Conservation (phyloP, 139 green algal species). For the Ostreobium quekettii region DNA sequence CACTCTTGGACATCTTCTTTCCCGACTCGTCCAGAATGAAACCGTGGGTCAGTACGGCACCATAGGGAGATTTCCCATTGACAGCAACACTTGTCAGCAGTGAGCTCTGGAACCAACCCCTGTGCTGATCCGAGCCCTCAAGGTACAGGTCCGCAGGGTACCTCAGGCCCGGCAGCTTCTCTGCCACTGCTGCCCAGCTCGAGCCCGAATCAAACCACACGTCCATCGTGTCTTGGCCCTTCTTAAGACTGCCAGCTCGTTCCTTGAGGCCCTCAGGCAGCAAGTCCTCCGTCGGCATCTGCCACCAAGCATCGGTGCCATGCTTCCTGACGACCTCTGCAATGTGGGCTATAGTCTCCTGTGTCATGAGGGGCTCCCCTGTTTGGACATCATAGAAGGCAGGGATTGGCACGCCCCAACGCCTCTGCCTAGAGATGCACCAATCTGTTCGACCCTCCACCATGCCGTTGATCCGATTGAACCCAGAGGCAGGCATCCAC, state of each 20-base stretch:
- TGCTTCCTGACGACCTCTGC: slow-evolving; percentile 60
- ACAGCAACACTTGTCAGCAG: slow-evolving; percentile 89
- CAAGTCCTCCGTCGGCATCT: slow-evolving; percentile 65
- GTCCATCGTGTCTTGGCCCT: slow-evolving; percentile 98
- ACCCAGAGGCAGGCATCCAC: slow-evolving; percentile 70
- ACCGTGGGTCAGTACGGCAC: slow-evolving; percentile 86
- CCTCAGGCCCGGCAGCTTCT: slow-evolving; percentile 31
- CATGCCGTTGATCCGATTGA: slow-evolving; percentile 86
- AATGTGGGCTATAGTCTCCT: slow-evolving; percentile 81
- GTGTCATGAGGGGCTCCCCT: slow-evolving; percentile 83
- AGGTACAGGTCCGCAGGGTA: slow-evolving; percentile 95
- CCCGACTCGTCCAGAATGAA: slow-evolving; percentile 89
- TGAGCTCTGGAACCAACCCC: slow-evolving; percentile 94
- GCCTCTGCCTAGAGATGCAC: slow-evolving; percentile 96
- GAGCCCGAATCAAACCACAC: slow-evolving; percentile 98
- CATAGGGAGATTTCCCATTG: slow-evolving; percentile 66
- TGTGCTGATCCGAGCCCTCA: slow-evolving; percentile 95
- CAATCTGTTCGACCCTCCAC: slow-evolving; percentile 83
- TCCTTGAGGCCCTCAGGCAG: slow-evolving; percentile 59
- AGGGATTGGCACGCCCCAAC: slow-evolving; percentile 97
- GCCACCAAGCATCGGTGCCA: slow-evolving; percentile 82
- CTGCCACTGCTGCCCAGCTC: slow-evolving; percentile 78
- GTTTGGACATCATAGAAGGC: slow-evolving; percentile 92
- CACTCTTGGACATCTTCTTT: slow-evolving; percentile 87
- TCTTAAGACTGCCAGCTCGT: slow-evolving; percentile 37